phyloP scores from a whole-genome alignment of 1,284 basidiomycete species.

The Austroboletus niveus region DNA sequence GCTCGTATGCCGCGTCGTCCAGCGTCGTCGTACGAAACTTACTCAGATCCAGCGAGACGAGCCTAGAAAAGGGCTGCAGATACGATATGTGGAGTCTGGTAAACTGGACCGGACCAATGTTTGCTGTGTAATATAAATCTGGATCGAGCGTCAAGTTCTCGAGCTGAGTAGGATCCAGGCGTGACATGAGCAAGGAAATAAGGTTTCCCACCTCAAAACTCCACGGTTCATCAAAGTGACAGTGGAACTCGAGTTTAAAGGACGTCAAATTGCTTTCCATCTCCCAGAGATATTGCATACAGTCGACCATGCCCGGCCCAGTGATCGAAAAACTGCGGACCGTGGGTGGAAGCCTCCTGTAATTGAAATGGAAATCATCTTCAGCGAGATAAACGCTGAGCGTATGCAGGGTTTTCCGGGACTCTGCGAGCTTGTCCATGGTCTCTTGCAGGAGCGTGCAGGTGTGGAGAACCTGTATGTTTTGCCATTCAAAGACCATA shows the following conservation, averaged over 20 bases:
- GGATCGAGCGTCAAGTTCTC: constrained; percentile 3
- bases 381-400: constrained; percentile 10
- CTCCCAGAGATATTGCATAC: constrained; percentile 8
- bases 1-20: constrained; percentile 14
- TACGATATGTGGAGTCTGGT: constrained; percentile 1
- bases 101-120: constrained; percentile 1
- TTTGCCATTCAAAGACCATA: constrained; percentile 8
- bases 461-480: constrained; percentile 4
- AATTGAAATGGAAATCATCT: background rate
- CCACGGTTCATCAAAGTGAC: background rate
- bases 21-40: constrained; percentile 6
- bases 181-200: constrained; percentile 3
- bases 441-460: constrained; percentile 14
- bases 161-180: constrained; percentile 3
- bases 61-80: constrained; percentile 8
- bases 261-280: constrained; percentile 2
- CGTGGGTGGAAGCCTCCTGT: constrained; percentile 1
- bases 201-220: constrained; percentile 7
- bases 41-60: constrained; percentile 7
- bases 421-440: constrained; percentile 9
- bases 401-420: constrained; percentile 2
- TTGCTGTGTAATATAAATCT: background rate
- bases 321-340: constrained; percentile 8
- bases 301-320: constrained; percentile 1
- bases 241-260: constrained; percentile 8